Percentiles rank a stretch among this genome's conserved stretches.
Conservation (phyloP, 1,284 basidiomycete genomes). For the Pulveroboletus sp. region DNA sequence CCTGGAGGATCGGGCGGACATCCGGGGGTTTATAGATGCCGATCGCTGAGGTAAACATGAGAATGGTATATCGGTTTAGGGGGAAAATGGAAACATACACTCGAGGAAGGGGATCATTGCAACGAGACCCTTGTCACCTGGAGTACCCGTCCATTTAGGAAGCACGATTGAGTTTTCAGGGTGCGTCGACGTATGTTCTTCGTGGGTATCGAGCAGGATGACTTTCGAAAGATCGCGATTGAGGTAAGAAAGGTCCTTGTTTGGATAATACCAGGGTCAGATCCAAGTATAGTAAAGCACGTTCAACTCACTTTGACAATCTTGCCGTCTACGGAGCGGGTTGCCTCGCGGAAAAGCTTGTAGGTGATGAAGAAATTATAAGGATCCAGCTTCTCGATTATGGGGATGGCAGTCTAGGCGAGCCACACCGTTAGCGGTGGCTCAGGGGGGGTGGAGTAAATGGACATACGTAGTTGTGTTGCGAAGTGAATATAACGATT, state of each 20-base stretch:
- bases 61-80: background rate
- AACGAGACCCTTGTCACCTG: constrained; percentile 78
- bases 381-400: constrained; percentile 93
- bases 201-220: constrained; percentile 83
- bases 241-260: constrained; percentile 84
- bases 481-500: constrained; percentile 93
- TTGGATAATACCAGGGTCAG: background rate
- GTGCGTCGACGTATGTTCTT: constrained; percentile 77
- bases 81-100: constrained; percentile 52
- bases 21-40: constrained; percentile 85
- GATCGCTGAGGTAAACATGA: constrained; percentile 60
- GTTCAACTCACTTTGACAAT: constrained; percentile 71
- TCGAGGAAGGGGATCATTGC: constrained; percentile 97
- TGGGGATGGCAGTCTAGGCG: constrained; percentile 81
- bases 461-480: constrained; percentile 80
- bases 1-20: constrained; percentile 83
- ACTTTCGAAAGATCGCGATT: constrained; percentile 94
- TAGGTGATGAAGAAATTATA: constrained; percentile 90
- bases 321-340: constrained; percentile 75
- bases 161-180: constrained; percentile 90
- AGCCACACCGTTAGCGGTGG: background rate
- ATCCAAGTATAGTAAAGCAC: background rate
- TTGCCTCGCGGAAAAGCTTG: constrained; percentile 89
- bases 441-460: background rate
- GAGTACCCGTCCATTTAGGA: constrained; percentile 86